Evolutionary conservation across 345 rosid genomes (phyloP).

Genomic region (Populus pruinosa): DNA sequence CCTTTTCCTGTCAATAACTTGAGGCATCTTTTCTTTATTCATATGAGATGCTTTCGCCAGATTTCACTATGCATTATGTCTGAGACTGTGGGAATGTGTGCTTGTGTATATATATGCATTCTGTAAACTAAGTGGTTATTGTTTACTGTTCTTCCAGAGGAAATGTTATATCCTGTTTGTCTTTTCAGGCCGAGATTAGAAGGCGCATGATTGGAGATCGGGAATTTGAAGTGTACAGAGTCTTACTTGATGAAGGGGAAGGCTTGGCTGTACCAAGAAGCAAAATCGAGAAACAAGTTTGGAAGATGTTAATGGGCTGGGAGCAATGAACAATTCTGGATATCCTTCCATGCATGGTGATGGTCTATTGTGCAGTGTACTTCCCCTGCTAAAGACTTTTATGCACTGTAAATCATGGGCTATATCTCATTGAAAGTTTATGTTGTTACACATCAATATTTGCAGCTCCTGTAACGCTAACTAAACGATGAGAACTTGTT

Average conservation of each 20-base stretch:
- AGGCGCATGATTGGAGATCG: slow-evolving; percentile 68
- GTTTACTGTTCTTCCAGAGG: neutral
- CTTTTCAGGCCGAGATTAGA: slow-evolving; percentile 73
- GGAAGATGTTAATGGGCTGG: slow-evolving; percentile 95
- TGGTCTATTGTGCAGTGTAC: neutral
- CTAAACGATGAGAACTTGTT: neutral
- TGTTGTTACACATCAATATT: neutral
- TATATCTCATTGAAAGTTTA: neutral
- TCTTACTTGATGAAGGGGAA: slow-evolving; percentile 76
- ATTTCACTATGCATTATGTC: slow-evolving; percentile 1
- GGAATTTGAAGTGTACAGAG: slow-evolving; percentile 91
- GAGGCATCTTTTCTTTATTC: neutral
- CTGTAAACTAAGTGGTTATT: neutral
- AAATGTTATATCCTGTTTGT: neutral
- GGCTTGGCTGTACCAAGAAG: slow-evolving; percentile 38
- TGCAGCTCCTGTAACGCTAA: neutral
- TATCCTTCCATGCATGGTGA: neutral
- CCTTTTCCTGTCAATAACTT: slow-evolving; percentile 1
- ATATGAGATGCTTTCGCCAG: neutral
- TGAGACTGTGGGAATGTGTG: neutral
- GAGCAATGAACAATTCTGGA: slow-evolving; percentile 32
- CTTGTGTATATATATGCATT: neutral
- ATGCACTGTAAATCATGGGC: slow-evolving; percentile 10
- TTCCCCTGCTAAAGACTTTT: neutral
- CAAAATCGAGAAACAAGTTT: slow-evolving; percentile 71